Conservation (phyloP, 345 rosid genomes). For the Aethionema arabicum region DNA sequence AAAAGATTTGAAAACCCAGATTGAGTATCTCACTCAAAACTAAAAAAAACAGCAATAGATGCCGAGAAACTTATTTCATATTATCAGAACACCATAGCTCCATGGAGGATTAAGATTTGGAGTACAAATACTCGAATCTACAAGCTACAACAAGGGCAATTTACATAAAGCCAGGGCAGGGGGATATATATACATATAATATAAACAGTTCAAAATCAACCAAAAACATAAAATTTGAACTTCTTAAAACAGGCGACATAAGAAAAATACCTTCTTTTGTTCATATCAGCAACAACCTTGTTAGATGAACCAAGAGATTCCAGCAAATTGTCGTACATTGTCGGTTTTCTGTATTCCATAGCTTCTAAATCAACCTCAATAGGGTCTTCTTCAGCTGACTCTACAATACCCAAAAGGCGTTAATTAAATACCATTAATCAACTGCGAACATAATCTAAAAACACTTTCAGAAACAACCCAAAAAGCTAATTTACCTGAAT, state of each 20-base stretch:
- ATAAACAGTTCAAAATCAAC: constrained; percentile 13
- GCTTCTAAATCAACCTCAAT: constrained; percentile 35
- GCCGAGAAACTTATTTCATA: not conserved
- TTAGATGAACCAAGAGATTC: constrained; percentile 49
- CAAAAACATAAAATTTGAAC: not conserved
- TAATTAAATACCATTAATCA: not conserved
- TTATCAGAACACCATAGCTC: not conserved
- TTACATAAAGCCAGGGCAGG: not conserved
- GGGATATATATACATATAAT: not conserved
- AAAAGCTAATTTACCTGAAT: constrained; percentile 39
- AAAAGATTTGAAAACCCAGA: constrained; percentile 5
- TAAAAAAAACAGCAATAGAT: not conserved
- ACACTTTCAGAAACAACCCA: not conserved
- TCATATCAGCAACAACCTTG: constrained; percentile 47
- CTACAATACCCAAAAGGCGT: constrained; percentile 21
- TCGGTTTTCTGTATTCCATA: constrained; percentile 42
- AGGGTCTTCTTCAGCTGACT: constrained; percentile 34
- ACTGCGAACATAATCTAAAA: constrained; percentile 1
- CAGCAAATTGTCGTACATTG: constrained; percentile 48
- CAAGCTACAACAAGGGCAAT: not conserved
- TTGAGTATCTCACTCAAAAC: constrained; percentile 2
- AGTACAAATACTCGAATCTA: constrained; percentile 1
- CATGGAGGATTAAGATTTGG: not conserved
- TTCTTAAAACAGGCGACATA: not conserved
- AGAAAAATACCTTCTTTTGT: constrained; percentile 50